Evolutionary conservation across 2,329 filamentous ascomycete species (phyloP), one percentile per base, ranked within the genome.

Genomic region (Alternaria ethzedia): DNA sequence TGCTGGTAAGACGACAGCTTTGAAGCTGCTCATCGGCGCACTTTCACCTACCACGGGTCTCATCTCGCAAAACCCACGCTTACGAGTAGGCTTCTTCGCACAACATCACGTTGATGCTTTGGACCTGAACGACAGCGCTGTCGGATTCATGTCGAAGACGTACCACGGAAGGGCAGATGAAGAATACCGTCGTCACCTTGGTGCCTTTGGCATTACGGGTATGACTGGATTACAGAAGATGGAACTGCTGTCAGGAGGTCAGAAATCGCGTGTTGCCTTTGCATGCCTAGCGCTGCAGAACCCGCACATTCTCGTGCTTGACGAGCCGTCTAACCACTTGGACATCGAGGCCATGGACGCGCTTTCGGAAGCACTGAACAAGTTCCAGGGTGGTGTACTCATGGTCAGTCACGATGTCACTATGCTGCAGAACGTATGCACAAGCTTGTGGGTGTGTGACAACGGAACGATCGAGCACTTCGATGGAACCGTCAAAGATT

Each of bases 271-370:
- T 84, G 96, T 99, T 2, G 96, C 96, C 8, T 99, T 99, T 81
- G 95, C 96, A n/a, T 98, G 95, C 78, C 83, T 99, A 65, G 95
- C 94, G 1, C 84, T 99, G 69, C 93, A 90, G 52, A 97, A 98
- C 81, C 96, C 96, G 17, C 96, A 99, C 78, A 98, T 99, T 70
- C 87, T 99, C 50, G 95, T 99, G 65, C 91, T 99, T 54, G 96
- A 99, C 87, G 96, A 99, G 82, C 96, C 96, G 79, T 97, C 93
- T 68, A 99, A 99, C 85, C 96, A 99, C 82, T 85, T 99, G 74
- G 96, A 99, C 88, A 98, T 99, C 73, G 96, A 99, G 81, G 96
- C 96, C 68, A 97, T 99, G 96, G 96, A 99, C 80, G 95, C 96
- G 11, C 85, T 99, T 56, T 90, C 93, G 5, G 89, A 91, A 28